Evolutionary conservation across 345 rosid genomes (phyloP).

Genomic region (Leavenworthia alabamica): DNA sequence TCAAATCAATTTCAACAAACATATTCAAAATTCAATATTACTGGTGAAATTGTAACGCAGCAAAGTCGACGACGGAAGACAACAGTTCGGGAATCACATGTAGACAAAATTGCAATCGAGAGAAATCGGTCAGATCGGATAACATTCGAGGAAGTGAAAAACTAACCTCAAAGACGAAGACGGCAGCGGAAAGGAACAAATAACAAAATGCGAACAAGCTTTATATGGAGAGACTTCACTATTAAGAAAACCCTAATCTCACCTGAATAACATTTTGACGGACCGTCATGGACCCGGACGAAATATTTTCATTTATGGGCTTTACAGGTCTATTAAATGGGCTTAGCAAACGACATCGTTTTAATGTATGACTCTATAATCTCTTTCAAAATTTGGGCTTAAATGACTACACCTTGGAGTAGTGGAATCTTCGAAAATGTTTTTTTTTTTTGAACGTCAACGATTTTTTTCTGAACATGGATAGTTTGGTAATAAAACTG

Average conservation of each 20-base stretch:
- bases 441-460: too few relatives aligned
- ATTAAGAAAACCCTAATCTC: slow-evolving; percentile 26
- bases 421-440: background rate
- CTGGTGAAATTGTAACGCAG: background rate
- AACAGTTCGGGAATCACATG: background rate
- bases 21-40: background rate
- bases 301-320: background rate
- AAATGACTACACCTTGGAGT: background rate
- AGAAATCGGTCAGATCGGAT: background rate
- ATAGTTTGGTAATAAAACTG: background rate
- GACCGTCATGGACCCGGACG: background rate
- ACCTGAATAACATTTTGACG: background rate
- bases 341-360: background rate
- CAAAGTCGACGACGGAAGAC: background rate
- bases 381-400: background rate
- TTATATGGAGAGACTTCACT: background rate
- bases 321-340: background rate
- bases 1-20: background rate
- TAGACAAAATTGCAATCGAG: background rate
- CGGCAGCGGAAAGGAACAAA: slow-evolving; percentile 26
- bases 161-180: slow-evolving; percentile 27
- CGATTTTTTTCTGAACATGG: background rate
- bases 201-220: background rate
- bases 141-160: background rate
- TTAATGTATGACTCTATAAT: background rate